A percentile compares a stretch with the other conserved stretches of the same genome.
These are phyloP conservation scores for Beta lomatogona DNA, from an alignment of 179 eudicot species.

Conservation along the genomic window DNA sequence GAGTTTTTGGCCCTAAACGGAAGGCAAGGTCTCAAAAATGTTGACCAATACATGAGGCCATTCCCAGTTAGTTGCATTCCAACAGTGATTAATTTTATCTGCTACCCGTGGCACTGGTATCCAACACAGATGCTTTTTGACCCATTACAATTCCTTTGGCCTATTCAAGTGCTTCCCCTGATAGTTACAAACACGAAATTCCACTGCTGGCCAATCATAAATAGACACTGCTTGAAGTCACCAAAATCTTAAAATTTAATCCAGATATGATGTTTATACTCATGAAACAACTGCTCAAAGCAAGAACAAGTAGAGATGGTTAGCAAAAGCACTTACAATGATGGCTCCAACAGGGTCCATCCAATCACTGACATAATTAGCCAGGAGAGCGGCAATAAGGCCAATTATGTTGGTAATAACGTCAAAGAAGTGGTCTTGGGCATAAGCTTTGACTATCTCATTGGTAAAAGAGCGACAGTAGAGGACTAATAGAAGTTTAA, in stretches of 20 bases:
- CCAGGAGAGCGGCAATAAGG: conserved; percentile 76
- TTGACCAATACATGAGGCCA: too few species aligned
- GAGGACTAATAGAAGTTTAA: conserved; percentile 61
- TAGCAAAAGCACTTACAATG: conserved; percentile 48
- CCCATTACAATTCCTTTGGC: too few species aligned
- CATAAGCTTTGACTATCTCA: conserved; percentile 86
- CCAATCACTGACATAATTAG: conserved; percentile 67
- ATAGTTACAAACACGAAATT: neutral
- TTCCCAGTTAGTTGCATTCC: too few species aligned
- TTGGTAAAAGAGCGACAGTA: conserved; percentile 81
- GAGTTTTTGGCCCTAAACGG: too few species aligned
- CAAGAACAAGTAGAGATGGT: neutral
- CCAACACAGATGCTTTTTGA: too few species aligned
- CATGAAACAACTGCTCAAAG: conserved; percentile 5
- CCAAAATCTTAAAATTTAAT: neutral
- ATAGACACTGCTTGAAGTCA: neutral
- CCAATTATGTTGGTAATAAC: conserved; percentile 80
- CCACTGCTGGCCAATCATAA: neutral
- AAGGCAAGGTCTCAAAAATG: too few species aligned
- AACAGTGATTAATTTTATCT: too few species aligned
- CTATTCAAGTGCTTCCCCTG: neutral
- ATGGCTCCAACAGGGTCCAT: conserved; percentile 87
- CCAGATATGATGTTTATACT: neutral
- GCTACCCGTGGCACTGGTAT: too few species aligned
- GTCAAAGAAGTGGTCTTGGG: conserved; percentile 89